Evolutionary conservation across 331 rosid species (phyloP), one percentile per base, ranked within the genome.

Genomic region (Acacia pycnantha): DNA sequence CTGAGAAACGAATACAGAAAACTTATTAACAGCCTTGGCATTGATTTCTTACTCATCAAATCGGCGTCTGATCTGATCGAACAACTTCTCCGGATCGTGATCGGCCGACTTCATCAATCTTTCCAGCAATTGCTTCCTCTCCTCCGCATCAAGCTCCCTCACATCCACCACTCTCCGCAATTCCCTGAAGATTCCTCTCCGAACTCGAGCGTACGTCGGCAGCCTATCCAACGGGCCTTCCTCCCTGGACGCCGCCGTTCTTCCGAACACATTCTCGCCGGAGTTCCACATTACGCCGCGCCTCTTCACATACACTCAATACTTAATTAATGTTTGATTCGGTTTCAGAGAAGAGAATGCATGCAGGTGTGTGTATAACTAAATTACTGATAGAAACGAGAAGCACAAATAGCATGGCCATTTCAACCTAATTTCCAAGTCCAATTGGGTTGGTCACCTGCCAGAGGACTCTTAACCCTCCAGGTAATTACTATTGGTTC

Each of bases 211-310:
- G 75, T 95, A 95, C 0, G 99, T 95, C 0, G 99, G 99, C 11
- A 95, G 85, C 79, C 97, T 84, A 91, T 93, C 94, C 16, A 95
- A 83, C 54, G 96, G 97, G 5, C 94, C 98, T 98, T 98, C 91
- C 1, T 86, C 95, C 67, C 90, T 50, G 6, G 88, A 90, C 73
- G 98, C 88, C 66, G 86, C 77, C 84, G 94, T 47, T 65, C 94
- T 62, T 12, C 85, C 86, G 56, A 93, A 95, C 61, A 84, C 94
- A 61, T 93, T 92, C 80, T 93, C 90, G 72, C 90, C 89, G 67
- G 98, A 88, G 92, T 95, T 90, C 99, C 99, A 95, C 99, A 96
- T 96, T 22, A 3, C 31, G 72, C 56, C 40, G n/a, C 11, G 0
- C 71, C 43, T 40, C 53, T 33, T 14, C 40, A 41, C 27, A 4